phyloP scores from a whole-genome alignment of 2,329 filamentous ascomycete genomes.

The Penicillium polonicum region DNA sequence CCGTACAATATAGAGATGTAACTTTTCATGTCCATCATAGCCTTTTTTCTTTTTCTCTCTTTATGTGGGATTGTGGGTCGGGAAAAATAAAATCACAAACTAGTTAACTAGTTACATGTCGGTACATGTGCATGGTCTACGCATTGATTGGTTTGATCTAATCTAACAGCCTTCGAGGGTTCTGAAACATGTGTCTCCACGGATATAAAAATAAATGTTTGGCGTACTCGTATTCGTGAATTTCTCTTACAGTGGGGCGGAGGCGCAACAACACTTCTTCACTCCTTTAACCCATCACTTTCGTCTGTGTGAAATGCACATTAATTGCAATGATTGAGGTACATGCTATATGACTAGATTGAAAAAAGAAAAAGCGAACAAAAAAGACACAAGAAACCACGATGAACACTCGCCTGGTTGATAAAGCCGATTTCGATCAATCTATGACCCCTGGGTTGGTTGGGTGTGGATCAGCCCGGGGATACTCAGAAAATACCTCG shows the following conservation, averaged over 20 bases:
- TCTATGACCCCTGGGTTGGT: background rate
- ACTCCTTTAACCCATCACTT: background rate
- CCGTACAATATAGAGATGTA: too few relatives aligned
- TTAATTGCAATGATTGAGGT: background rate
- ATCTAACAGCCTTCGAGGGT: background rate
- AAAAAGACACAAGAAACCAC: background rate
- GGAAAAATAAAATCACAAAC: background rate
- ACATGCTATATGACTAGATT: background rate
- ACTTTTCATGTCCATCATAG: too few relatives aligned
- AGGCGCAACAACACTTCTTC: background rate
- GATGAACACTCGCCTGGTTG: background rate
- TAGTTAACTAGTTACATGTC: too few relatives aligned
- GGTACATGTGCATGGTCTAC: background rate
- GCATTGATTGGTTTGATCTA: background rate
- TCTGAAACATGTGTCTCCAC: too few relatives aligned
- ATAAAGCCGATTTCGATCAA: background rate
- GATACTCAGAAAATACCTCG: too few relatives aligned
- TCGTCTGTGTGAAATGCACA: background rate
- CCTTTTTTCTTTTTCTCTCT: background rate
- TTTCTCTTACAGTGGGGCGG: background rate
- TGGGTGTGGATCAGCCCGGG: background rate
- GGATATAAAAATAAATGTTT: too few relatives aligned
- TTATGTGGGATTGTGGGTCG: background rate
- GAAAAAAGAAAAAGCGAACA: background rate
- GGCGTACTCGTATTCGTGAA: background rate